Percentiles rank a stretch among this genome's conserved stretches.
These are phyloP conservation scores for Limonomyces culmigenus DNA, from an alignment of 1,284 basidiomycete genomes.

Conservation along the genomic window DNA sequence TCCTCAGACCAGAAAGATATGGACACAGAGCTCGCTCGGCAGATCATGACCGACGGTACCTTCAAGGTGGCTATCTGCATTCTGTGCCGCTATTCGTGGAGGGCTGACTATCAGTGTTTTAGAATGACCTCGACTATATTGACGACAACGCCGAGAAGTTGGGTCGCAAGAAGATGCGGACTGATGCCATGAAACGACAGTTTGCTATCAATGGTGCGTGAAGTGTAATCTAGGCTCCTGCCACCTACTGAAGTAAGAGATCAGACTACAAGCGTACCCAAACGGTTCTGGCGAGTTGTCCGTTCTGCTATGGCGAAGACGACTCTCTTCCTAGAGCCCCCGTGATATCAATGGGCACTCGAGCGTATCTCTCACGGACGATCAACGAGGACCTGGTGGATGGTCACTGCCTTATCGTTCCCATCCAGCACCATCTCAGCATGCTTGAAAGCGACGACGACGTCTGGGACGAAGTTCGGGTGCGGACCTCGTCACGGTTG, in stretches of 20 bases:
- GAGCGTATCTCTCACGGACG: conserved; percentile 81
- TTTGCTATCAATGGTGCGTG: conserved; percentile 85
- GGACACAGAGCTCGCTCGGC: conserved; percentile 78
- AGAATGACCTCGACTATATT: conserved; percentile 85
- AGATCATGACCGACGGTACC: conserved; percentile 76
- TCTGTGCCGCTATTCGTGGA: neutral
- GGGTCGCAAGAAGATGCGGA: conserved; percentile 85
- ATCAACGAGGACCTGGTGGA: conserved; percentile 71
- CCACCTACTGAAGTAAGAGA: too few relatives aligned
- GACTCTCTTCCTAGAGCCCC: conserved; percentile 73
- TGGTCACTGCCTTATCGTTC: conserved; percentile 90
- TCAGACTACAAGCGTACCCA: conserved; percentile 91
- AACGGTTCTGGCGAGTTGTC: conserved; percentile 75
- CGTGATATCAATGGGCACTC: conserved; percentile 80
- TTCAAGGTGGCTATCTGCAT: conserved; percentile 52
- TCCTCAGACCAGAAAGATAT: conserved; percentile 81
- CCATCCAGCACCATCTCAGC: conserved; percentile 84
- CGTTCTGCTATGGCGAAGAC: conserved; percentile 80
- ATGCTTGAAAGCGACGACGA: conserved; percentile 94
- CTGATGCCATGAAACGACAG: conserved; percentile 89
- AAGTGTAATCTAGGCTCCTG: too few relatives aligned
- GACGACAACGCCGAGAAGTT: conserved; percentile 93
- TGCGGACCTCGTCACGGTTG: too few relatives aligned
- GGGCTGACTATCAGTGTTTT: conserved; percentile 1
- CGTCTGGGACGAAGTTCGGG: conserved; percentile 91